These are phyloP conservation scores for Leccinum angustisporum DNA, from an alignment of 1,284 basidiomycete species.

Conservation along the genomic window DNA sequence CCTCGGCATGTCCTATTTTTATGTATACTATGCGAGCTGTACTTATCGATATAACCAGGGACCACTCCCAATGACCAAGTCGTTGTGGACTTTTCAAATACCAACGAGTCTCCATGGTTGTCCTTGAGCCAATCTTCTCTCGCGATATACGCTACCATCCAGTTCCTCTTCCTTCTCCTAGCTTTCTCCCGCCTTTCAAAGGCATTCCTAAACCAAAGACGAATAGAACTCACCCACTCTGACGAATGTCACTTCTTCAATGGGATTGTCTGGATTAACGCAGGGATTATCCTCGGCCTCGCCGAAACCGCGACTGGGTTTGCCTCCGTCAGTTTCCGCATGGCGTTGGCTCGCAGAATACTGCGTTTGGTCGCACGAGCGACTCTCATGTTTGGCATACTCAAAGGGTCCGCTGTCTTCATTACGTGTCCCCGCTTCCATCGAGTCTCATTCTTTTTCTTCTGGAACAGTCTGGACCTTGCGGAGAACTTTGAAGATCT, in stretches of 20 bases:
- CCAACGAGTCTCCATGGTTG: constrained; percentile 44
- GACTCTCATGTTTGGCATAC: constrained; percentile 56
- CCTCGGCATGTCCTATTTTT: constrained; percentile 44
- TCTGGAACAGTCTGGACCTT: constrained; percentile 40
- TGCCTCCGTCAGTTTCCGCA: constrained; percentile 49
- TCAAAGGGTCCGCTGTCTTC: constrained; percentile 55
- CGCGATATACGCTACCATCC: constrained; percentile 54
- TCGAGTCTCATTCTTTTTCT: not conserved
- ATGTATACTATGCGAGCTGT: not conserved
- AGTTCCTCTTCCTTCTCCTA: constrained; percentile 56
- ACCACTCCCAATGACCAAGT: constrained; percentile 16
- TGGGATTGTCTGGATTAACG: constrained; percentile 63
- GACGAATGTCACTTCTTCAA: constrained; percentile 53
- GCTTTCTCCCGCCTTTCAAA: constrained; percentile 56
- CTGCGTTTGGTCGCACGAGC: constrained; percentile 55
- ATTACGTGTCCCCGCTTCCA: not conserved
- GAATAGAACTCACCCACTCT: constrained; percentile 44
- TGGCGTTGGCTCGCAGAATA: constrained; percentile 54
- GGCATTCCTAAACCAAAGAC: constrained; percentile 50
- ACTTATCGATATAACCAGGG: constrained; percentile 19
- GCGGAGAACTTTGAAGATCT: constrained; percentile 45
- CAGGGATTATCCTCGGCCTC: constrained; percentile 58
- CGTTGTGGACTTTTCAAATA: constrained; percentile 44
- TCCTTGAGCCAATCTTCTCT: constrained; percentile 62
- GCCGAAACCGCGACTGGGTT: constrained; percentile 69